Evolutionary conservation across 1,284 basidiomycete genomes (phyloP), one percentile per base, ranked within the genome.

Genomic region (Austroboletus novae-zelandiae): DNA sequence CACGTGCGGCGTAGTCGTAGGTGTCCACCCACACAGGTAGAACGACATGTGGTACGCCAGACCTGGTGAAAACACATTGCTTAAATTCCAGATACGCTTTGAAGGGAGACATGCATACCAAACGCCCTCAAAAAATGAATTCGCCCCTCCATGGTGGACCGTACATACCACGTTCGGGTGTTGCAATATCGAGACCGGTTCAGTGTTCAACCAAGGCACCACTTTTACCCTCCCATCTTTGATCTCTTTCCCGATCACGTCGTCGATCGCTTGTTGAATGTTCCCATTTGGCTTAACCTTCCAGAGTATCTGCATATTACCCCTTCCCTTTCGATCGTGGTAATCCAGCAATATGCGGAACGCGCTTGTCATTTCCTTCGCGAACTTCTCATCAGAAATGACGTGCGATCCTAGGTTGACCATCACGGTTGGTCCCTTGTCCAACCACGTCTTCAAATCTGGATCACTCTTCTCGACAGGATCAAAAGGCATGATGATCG

Each of bases 21-120:
- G 57, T 61, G 30, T 61, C 59, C 25, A 5, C 25, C 57, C 54
- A 60, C 5, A 47, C 51, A 1, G 57, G 47, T 17, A 59, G 54
- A 9, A 57, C 37, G 11, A 57, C 35, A 8, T 57, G 55, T 1
- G 57, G 48, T 2, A 43, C 4, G 1, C 56, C 56, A 20, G 44
- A 54, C 43, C 55, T 50, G 25, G 25, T 27, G 25, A 27, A 27
- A 27, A 27, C 7, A 37, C 9, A 20, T 7, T 27, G 25, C 13
- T 14, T 20, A 2, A 10, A 27, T 27, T 27, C 25, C 25, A 27
- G 25, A 23, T 13, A 10, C 9, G 4, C 20, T 25, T 18, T 10
- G 3, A 20, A 20, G 17, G 37, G 20, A 23, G 14, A 41, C 30
- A 37, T 18, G 17, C 5, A 3, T 20, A 37, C 36, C 36, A 37